These are phyloP conservation scores for Guadua angustifolia DNA, from an alignment of 176 grass and related monocot genomes.

Conservation along the genomic window DNA sequence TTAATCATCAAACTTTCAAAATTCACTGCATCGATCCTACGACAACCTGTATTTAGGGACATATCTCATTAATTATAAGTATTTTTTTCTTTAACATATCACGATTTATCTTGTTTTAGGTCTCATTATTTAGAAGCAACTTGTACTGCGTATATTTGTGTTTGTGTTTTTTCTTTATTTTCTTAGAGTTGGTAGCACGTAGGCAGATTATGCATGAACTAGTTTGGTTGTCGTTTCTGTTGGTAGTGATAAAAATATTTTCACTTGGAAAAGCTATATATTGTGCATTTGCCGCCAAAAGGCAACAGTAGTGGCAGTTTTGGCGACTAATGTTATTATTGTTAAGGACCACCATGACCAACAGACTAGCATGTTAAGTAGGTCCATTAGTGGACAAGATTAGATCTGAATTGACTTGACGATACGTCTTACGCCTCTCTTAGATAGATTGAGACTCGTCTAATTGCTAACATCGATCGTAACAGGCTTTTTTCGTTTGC, in stretches of 20 bases:
- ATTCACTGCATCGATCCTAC: no score
- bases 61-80: neutral
- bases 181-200: neutral
- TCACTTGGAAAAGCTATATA: neutral
- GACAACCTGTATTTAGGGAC: no score
- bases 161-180: neutral
- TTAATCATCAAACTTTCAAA: neutral
- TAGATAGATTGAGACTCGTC: conserved; percentile 15
- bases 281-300: conserved; percentile 28
- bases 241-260: conserved; percentile 4
- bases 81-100: neutral
- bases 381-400: conserved; percentile 39
- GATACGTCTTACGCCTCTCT: conserved; percentile 33
- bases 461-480: neutral
- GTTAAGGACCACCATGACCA: conserved; percentile 41
- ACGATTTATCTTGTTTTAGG: neutral
- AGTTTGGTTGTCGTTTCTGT: conserved; percentile 21
- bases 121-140: neutral
- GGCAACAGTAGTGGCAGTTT: conserved; percentile 11
- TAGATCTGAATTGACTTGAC: conserved; percentile 55
- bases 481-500: conserved; percentile 5
- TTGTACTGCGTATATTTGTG: neutral
- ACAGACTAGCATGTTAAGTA: conserved; percentile 41
- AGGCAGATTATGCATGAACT: conserved; percentile 5
- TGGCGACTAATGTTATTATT: conserved; percentile 25